Conservation (phyloP, 2,329 filamentous ascomycete species). For the Kalmusia sp. region DNA sequence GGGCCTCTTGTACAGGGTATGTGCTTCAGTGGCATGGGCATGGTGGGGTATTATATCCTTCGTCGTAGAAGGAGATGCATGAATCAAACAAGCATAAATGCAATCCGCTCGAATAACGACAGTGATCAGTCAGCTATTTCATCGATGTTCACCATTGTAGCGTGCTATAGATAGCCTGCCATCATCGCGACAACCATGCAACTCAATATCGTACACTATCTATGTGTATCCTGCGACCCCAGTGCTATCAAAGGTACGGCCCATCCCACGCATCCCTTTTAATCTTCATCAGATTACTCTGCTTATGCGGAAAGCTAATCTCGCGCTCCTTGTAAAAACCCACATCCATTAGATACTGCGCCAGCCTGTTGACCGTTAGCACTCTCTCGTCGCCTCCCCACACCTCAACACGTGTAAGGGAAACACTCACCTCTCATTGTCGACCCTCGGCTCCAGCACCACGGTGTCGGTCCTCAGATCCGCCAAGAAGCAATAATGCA, state of each 20-base stretch:
- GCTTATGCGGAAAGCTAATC: constrained; percentile 89
- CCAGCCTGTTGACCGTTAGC: constrained; percentile 60
- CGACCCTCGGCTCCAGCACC: constrained; percentile 86
- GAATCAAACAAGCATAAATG: too few relatives aligned
- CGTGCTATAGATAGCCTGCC: too few relatives aligned
- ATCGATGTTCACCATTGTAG: too few relatives aligned
- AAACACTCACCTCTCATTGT: constrained; percentile 81
- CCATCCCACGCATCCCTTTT: constrained; percentile 75
- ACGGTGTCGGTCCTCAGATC: constrained; percentile 84
- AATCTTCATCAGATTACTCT: constrained; percentile 84
- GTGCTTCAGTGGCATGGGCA: background rate
- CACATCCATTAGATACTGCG: constrained; percentile 71
- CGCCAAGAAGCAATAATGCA: constrained; percentile 83
- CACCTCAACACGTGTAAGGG: background rate
- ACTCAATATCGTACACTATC: background rate
- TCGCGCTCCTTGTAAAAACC: constrained; percentile 90
- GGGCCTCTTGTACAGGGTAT: background rate
- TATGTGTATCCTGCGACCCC: background rate
- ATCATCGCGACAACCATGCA: too few relatives aligned
- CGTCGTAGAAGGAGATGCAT: too few relatives aligned
- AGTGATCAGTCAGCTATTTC: too few relatives aligned
- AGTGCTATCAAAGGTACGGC: constrained; percentile 22
- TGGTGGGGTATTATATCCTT: too few relatives aligned
- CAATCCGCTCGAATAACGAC: too few relatives aligned
- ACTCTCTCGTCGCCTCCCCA: background rate